A percentile compares a stretch with the other conserved stretches of the same genome.
Conservation (phyloP, 495 filamentous ascomycete species). For the Wilcoxina mikolae region DNA sequence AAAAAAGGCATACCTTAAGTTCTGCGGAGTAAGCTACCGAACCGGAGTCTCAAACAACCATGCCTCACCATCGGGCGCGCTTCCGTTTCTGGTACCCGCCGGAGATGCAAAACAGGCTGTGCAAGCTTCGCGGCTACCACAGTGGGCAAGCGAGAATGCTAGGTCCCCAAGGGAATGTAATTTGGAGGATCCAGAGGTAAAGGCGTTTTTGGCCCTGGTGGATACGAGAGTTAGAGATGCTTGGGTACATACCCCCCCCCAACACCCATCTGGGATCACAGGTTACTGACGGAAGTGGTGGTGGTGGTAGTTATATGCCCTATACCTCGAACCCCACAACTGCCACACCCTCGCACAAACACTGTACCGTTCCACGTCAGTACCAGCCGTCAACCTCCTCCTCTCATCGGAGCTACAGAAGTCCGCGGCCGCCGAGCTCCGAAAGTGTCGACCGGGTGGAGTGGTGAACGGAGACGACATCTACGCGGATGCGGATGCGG, state of each 20-base stretch:
- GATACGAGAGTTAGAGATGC: constrained; percentile 68
- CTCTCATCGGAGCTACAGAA: constrained; percentile 52
- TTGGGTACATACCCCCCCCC: constrained; percentile 44
- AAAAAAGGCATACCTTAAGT: constrained; percentile 64
- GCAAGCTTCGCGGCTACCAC: constrained; percentile 50
- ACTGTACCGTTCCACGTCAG: constrained; percentile 41
- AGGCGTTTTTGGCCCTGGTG: constrained; percentile 70
- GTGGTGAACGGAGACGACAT: constrained; percentile 47
- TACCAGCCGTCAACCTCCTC: constrained; percentile 39
- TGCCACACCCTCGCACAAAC: constrained; percentile 45
- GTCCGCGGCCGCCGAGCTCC: constrained; percentile 58
- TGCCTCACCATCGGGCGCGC: constrained; percentile 69
- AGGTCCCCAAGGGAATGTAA: constrained; percentile 35
- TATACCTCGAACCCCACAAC: constrained; percentile 61
- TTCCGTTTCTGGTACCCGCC: constrained; percentile 72
- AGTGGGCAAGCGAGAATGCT: constrained; percentile 46
- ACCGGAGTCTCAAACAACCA: constrained; percentile 75
- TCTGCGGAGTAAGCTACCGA: constrained; percentile 53
- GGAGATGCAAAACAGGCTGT: constrained; percentile 35
- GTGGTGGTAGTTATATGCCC: constrained; percentile 51
- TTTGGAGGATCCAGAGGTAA: constrained; percentile 44
- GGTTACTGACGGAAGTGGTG: background rate
- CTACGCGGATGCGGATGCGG: constrained; percentile 52
- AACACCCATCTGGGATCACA: background rate
- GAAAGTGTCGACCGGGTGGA: constrained; percentile 40